Evolutionary conservation across 768 basidiomycete species (phyloP), one percentile per base, ranked within the genome.

Genomic region (Pisolithus sp.): DNA sequence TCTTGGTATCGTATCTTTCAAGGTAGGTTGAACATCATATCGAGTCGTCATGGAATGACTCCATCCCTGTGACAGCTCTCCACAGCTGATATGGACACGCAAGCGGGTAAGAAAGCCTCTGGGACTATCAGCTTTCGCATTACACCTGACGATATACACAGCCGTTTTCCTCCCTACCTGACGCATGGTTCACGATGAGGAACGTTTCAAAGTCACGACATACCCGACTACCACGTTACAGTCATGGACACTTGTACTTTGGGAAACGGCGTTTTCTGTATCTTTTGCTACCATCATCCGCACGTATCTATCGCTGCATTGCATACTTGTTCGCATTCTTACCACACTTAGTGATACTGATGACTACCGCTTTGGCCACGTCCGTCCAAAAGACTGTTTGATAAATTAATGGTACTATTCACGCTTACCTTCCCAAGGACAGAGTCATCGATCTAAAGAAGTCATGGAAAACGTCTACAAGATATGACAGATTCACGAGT

Each of bases 1-100:
- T 50, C 70, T 93, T 8, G 93, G 93, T 15, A 82, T 95, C 37
- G 79, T 74, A 52, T 81, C 82, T 4, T 97, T 95, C 80, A 89
- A 90, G 74, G 85, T 84, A 60, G 51, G 69, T 50, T 30, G n/a
- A 2, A 2, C 23, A 15, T 24, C 31, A 37, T 31, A 34, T 24
- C n/a, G n/a, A 23, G 42, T 49, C 31, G 23, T 9, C 45, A 5
- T 18, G 26, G 30, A 43, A 21, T 46, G 28, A 52, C 42, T 42
- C 36, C 26, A 26, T 26, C 5, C 41, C 39, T 24, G 48, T 44
- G 49, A 40, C 55, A 76, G 72, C 70, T 70, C 49, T 70, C 73
- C n/a, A 57, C 62, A 15, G 66, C 59, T 26, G 62, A 80, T 53
- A 80, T 80, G 78, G 51, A 68, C 49, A 34, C 74, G 8, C 81